Evolutionary conservation across 2,329 filamentous ascomycete species (phyloP).

Genomic region (Penicillium sp.): DNA sequence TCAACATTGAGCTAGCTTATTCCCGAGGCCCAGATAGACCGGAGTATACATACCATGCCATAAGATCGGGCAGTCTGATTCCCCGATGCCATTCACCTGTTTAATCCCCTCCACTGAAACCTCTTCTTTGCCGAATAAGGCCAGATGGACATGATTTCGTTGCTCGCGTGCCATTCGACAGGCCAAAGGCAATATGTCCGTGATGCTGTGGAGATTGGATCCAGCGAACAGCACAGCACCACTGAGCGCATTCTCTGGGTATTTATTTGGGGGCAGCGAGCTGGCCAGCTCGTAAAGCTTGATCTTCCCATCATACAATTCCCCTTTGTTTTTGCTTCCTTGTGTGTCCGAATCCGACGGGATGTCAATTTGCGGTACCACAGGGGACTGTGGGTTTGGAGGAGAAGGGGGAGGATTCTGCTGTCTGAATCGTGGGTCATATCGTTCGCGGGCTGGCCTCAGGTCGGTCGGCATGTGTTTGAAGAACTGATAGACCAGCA

Average conservation of each 20-base stretch:
- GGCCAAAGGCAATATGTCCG: conserved; percentile 74
- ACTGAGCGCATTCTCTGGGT: conserved; percentile 63
- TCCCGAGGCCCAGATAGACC: background rate
- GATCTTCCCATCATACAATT: conserved; percentile 65
- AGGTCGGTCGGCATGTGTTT: conserved; percentile 62
- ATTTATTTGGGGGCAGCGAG: conserved; percentile 60
- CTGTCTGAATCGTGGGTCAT: conserved; percentile 26
- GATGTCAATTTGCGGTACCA: conserved; percentile 8
- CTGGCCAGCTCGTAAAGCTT: conserved; percentile 65
- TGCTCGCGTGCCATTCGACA: conserved; percentile 77
- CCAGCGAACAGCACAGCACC: conserved; percentile 70
- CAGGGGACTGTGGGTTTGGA: conserved; percentile 6
- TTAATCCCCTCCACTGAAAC: conserved; percentile 69
- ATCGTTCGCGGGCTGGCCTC: conserved; percentile 32
- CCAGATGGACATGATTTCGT: conserved; percentile 77
- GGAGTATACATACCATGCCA: conserved; percentile 52
- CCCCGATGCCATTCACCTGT: conserved; percentile 75
- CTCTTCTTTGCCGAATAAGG: conserved; percentile 71
- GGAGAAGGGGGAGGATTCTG: conserved; percentile 6
- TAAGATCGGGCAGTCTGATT: conserved; percentile 63
- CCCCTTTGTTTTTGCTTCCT: conserved; percentile 23
- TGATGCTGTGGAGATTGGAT: conserved; percentile 70
- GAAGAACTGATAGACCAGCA: conserved; percentile 64
- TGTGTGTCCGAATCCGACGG: conserved; percentile 12
- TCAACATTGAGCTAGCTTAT: background rate